A percentile compares a stretch with the other conserved stretches of the same genome.
Conservation (phyloP, 371 early-diverging fungal genomes). For the Choanephora cucurbitarum region DNA sequence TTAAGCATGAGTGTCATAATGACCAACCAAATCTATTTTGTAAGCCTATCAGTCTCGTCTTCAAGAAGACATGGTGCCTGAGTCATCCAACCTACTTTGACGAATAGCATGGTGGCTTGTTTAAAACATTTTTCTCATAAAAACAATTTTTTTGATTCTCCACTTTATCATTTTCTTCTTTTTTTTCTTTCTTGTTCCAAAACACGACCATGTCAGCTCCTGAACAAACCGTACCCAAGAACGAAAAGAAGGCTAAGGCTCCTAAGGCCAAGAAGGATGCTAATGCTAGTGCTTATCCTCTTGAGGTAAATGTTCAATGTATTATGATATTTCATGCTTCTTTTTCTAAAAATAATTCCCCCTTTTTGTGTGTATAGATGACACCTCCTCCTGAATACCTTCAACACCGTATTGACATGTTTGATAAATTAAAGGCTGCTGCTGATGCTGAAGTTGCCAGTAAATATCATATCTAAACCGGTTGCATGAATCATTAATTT, state of each 20-base stretch:
- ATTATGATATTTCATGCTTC: neutral
- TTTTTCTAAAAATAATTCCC: neutral
- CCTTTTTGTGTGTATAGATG: too few species aligned
- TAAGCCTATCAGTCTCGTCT: too few species aligned
- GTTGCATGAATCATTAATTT: neutral
- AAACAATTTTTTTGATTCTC: neutral
- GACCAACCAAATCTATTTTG: too few species aligned
- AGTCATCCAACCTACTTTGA: too few species aligned
- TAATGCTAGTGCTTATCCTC: constrained; percentile 50
- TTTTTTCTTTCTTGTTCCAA: constrained; percentile 10
- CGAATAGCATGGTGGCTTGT: neutral
- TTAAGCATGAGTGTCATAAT: too few species aligned
- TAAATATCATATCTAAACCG: constrained; percentile 39
- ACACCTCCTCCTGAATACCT: constrained; percentile 82
- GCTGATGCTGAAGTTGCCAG: constrained; percentile 81
- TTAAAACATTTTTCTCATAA: neutral
- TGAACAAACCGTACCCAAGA: constrained; percentile 20
- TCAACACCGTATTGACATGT: constrained; percentile 87
- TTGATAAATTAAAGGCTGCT: constrained; percentile 82
- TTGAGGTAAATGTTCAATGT: too few species aligned
- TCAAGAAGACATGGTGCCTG: too few species aligned
- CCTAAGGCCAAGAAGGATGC: constrained; percentile 59
- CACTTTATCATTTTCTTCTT: constrained; percentile 8
- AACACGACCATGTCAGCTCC: constrained; percentile 55
- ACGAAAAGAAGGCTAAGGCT: constrained; percentile 37